A percentile compares a stretch with the other conserved stretches of the same genome.
phyloP scores from a whole-genome alignment of 164 flowering plant species.

The Magnolia officinalis region DNA sequence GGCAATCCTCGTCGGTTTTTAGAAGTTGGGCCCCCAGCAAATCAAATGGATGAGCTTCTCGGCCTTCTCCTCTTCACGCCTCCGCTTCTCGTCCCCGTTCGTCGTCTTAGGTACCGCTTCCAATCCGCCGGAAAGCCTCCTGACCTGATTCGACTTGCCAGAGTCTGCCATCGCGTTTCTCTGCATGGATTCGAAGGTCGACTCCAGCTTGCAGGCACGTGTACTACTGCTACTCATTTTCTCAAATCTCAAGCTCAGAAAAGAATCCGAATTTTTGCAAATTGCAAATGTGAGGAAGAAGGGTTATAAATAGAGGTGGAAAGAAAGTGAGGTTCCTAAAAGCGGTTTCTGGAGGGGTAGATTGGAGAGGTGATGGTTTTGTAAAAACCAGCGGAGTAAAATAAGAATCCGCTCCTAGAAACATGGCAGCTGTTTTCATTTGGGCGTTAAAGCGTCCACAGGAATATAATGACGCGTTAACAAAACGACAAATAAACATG shows the following conservation, averaged over 20 bases:
- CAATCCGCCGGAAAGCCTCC: slow-evolving; percentile 4
- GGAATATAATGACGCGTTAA: too few species aligned
- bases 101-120: not conserved
- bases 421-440: not conserved
- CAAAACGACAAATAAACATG: too few species aligned
- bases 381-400: not conserved
- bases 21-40: slow-evolving; percentile 32
- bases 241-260: not conserved
- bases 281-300: not conserved
- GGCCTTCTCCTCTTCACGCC: slow-evolving; percentile 15
- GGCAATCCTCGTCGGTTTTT: too few species aligned
- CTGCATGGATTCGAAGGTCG: slow-evolving; percentile 12
- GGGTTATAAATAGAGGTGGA: not conserved
- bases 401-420: not conserved
- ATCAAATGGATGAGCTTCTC: slow-evolving; percentile 24
- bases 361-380: not conserved
- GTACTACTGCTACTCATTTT: not conserved
- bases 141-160: slow-evolving; percentile 10
- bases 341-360: not conserved
- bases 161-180: slow-evolving; percentile 4
- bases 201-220: slow-evolving; percentile 6
- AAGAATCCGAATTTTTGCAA: not conserved
- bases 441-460: too few species aligned
- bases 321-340: too few species aligned
- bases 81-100: slow-evolving; percentile 11